Evolutionary conservation across 257 asterid genomes (phyloP), one percentile per base, ranked within the genome.

Genomic region (Forsythia suspensa): DNA sequence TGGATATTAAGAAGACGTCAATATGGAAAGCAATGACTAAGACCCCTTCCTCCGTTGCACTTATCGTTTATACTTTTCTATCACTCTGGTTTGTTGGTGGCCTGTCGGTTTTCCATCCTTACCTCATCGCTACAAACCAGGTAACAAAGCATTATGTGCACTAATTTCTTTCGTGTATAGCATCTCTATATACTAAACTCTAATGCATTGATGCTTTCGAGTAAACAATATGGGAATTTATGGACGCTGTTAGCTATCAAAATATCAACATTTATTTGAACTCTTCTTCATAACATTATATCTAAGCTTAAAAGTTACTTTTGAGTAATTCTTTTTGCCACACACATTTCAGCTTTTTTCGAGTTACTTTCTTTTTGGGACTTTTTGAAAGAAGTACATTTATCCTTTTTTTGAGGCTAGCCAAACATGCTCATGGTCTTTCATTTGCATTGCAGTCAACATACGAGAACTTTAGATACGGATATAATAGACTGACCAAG

Each of bases 51-150:
- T 88, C 97, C 75, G 84, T 90, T 21, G 92, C 52, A 39, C 96
- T 94, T 42, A 80, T 94, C 39, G 63, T 84, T 72, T 94, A 92
- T 76, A 87, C 95, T 11, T 94, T 94, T 79, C 76, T 94, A 4
- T 80, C 89, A 4, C 88, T 89, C 52, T 94, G 98, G 98, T 94
- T 92, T 71, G 97, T 94, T 36, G 98, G 98, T 2, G 98, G 98
- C 69, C 90, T 92, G 10, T 79, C 97, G 1, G 69, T 88, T 75
- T 94, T 94, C 86, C 98, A 92, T 82, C 86, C 91, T 76, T 92
- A 92, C 79, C 94, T 92, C 79, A 89, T 92, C 68, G 52, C 91
- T 44, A 86, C 93, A 79, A 94, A 94, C 83, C 97, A 91, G 97
- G 98, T 92, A 81, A 24, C 20, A 21, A 8, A 63, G 9, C 18